These are phyloP conservation scores for Nigrospora oryzae DNA, from an alignment of 2,329 filamentous ascomycete genomes.

Conservation along the genomic window DNA sequence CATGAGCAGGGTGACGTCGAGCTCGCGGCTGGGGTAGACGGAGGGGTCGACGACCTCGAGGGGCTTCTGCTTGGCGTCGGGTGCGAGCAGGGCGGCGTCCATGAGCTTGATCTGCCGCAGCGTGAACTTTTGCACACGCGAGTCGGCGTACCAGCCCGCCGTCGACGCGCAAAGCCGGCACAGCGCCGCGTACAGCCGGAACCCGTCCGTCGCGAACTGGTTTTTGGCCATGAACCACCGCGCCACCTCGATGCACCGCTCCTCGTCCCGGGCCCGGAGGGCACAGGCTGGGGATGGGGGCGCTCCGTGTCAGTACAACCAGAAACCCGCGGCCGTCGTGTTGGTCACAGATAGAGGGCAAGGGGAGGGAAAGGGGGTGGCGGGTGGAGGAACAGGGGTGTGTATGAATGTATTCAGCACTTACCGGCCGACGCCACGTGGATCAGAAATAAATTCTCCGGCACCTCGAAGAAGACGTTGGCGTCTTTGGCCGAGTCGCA, in stretches of 20 bases:
- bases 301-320: background rate
- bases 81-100: constrained; percentile 57
- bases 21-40: constrained; percentile 31
- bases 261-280: constrained; percentile 71
- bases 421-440: constrained; percentile 69
- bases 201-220: constrained; percentile 72
- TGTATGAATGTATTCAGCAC: constrained; percentile 10
- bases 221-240: constrained; percentile 81
- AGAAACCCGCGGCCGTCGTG: background rate
- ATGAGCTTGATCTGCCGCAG: constrained; percentile 85
- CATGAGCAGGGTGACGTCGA: constrained; percentile 77
- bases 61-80: constrained; percentile 29
- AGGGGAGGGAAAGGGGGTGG: background rate
- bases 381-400: background rate
- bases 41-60: constrained; percentile 17
- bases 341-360: background rate
- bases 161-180: constrained; percentile 68
- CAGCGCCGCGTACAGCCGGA: constrained; percentile 74
- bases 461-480: constrained; percentile 70
- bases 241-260: constrained; percentile 61
- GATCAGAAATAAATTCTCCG: constrained; percentile 61
- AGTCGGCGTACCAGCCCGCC: constrained; percentile 67
- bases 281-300: constrained; percentile 55
- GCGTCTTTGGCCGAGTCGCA: constrained; percentile 72
- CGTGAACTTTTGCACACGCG: constrained; percentile 82